Base-by-base conservation (phyloP, 805 yeast genomes). In the Saccharomycopsis olivae region DNA sequence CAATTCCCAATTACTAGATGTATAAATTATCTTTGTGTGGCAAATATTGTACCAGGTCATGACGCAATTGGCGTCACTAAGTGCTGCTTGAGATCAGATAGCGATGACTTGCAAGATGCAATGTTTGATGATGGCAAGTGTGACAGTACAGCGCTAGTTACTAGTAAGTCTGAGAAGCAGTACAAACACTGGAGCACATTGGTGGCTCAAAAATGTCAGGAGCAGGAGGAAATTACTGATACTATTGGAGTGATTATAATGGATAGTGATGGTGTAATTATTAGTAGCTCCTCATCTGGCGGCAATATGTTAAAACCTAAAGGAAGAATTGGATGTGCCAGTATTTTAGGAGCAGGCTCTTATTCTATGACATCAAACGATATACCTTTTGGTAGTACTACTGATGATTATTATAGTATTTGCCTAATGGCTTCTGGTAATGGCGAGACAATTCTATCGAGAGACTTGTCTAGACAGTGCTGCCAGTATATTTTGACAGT, bases 251-350 rank as follows among this genome's bases (percentile, higher is more conserved):
- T 65, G 2, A 49, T 62, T 3, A 52, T 62, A 2, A 41, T 31
- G 47, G 23, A 36, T 36, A 3, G 17, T 16, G 3, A 32, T 25
- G 18, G 35, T 24, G 14, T 53, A 52, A 5, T 53, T 25, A 19
- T 47, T 49, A 24, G 48, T 3, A 69, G 65, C 0, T 51, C 67
- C 0, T 71, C 76, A 1, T 71, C 77, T 0, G 79, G 79, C 1
- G 79, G 79, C 0, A 67, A 69, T 39, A 57, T 69, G 43, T 62
- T 69, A 51, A 70, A 71, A 44, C 45, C 59, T 1, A 65, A 67
- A 0, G 74, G 75, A 0, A 47, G 79, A 38, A 55, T 71, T 2
- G 75, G 78, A 5, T 72, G 77, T 54, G 74, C 78, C 9, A 75
- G 69, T 0, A 46, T 71, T 1, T 49, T 62, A 2, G 78, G 79